Conservation (phyloP, 768 basidiomycete genomes). For the Gyrodon lividus region DNA sequence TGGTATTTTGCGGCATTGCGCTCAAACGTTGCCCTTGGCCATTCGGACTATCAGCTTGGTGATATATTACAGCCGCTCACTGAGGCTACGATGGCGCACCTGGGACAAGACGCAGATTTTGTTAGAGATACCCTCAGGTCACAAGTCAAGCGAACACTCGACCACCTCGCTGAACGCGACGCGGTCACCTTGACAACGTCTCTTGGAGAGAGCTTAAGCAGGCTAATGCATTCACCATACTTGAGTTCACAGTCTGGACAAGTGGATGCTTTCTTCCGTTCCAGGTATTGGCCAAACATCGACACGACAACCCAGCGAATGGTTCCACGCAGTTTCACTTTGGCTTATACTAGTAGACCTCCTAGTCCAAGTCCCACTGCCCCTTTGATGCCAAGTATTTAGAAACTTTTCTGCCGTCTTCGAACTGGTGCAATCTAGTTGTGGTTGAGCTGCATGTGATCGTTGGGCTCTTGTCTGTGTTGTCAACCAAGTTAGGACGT, state of each 20-base stretch:
- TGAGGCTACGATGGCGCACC: background rate
- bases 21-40: background rate
- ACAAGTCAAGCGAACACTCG: background rate
- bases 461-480: too few relatives aligned
- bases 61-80: slow-evolving; percentile 2
- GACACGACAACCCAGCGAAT: background rate
- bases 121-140: slow-evolving; percentile 1
- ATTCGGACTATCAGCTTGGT: background rate
- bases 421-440: too few relatives aligned
- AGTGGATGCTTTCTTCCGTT: background rate
- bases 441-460: too few relatives aligned
- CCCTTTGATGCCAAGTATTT: too few relatives aligned
- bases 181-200: background rate
- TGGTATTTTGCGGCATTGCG: slow-evolving; percentile 1
- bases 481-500: too few relatives aligned
- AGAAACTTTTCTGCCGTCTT: too few relatives aligned
- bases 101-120: background rate
- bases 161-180: background rate
- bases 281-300: background rate
- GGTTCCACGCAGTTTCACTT: too few relatives aligned
- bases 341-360: too few relatives aligned
- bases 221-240: background rate
- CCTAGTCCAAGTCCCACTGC: too few relatives aligned
- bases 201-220: background rate
- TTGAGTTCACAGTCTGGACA: background rate